phyloP scores from a whole-genome alignment of 2,329 filamentous ascomycete species.

The Xylaria sp. region DNA sequence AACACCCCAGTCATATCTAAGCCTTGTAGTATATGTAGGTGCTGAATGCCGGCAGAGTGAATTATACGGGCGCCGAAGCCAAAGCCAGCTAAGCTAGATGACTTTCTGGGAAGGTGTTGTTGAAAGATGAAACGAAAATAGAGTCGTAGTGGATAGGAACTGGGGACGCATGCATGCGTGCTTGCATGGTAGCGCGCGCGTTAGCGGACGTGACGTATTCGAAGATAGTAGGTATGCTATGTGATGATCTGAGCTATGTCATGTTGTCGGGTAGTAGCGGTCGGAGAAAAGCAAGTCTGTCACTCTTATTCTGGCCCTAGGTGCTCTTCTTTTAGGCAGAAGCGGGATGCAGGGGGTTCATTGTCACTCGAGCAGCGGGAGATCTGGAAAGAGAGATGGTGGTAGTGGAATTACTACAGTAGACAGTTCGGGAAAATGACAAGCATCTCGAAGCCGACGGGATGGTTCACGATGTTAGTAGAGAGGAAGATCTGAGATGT shows the following conservation, averaged over 20 bases:
- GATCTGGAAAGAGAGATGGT: neutral
- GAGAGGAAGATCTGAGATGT: slow-evolving; percentile 2
- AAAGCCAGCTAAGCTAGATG: slow-evolving; percentile 29
- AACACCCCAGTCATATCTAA: slow-evolving; percentile 30
- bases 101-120: slow-evolving; percentile 37
- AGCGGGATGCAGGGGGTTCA: neutral
- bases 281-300: neutral
- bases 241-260: slow-evolving; percentile 8
- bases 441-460: slow-evolving; percentile 3
- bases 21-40: neutral
- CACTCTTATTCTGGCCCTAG: neutral
- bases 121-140: slow-evolving; percentile 41
- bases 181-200: slow-evolving; percentile 28
- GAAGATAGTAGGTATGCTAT: neutral
- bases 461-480: slow-evolving; percentile 7
- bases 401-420: neutral
- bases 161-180: slow-evolving; percentile 9
- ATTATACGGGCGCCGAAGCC: slow-evolving; percentile 34
- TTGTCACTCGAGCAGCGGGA: neutral
- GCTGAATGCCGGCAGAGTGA: slow-evolving; percentile 29
- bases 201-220: slow-evolving; percentile 10
- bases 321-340: slow-evolving; percentile 4
- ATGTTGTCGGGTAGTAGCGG: slow-evolving; percentile 5
- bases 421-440: neutral
- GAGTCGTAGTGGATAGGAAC: slow-evolving; percentile 14